A percentile compares a stretch with the other conserved stretches of the same genome.
These are phyloP conservation scores for Furculomyces boomerangus DNA, from an alignment of 371 early-diverging fungal species.

Conservation along the genomic window DNA sequence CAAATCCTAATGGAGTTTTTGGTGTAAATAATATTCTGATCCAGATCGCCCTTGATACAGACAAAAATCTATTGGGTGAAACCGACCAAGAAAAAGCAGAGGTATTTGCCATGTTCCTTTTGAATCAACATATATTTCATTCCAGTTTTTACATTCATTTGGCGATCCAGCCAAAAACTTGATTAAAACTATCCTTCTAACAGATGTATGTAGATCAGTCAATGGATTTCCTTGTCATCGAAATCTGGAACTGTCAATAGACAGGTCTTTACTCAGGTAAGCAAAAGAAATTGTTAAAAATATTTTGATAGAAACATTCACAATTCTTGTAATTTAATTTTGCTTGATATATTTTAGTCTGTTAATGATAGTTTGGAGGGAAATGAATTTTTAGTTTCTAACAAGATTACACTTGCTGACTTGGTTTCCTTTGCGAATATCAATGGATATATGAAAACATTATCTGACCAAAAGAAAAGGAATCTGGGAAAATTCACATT, in stretches of 20 bases:
- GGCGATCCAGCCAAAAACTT: no score
- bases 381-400: conserved; percentile 43
- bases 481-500: neutral
- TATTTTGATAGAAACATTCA: neutral
- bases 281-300: neutral
- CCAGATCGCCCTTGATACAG: neutral
- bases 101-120: neutral
- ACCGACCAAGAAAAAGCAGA: neutral
- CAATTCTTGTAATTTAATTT: neutral
- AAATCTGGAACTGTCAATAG: neutral
- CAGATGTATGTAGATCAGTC: neutral
- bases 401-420: conserved; percentile 47
- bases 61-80: neutral
- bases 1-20: neutral
- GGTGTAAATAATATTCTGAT: neutral
- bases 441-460: conserved; percentile 33
- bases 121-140: neutral
- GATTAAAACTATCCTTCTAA: no score
- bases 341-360: conserved; percentile 14
- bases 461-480: conserved; percentile 6
- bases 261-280: neutral
- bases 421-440: conserved; percentile 46
- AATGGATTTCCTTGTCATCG: neutral
- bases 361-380: conserved; percentile 43
- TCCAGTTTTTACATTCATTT: neutral